Conservation (phyloP, 176 grass and related monocot genomes). For the Phoenix roebelenii region DNA sequence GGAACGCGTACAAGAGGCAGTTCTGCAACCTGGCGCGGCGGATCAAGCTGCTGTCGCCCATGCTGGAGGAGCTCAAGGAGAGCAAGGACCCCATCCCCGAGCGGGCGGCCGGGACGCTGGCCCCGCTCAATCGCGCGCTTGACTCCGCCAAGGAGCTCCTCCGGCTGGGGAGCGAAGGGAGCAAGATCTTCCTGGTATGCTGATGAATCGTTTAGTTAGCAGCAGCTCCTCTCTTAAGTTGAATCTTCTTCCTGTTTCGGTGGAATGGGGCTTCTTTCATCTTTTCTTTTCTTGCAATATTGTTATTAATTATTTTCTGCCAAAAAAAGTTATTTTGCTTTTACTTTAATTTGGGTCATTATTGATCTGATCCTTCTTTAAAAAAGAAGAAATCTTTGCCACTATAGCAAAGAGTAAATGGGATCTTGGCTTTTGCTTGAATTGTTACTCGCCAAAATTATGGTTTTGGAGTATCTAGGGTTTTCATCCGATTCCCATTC, state of each 20-base stretch:
- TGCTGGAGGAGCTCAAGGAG: conserved; percentile 20
- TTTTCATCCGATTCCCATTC: too few species aligned
- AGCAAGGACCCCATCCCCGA: neutral
- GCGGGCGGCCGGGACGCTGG: neutral
- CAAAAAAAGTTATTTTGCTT: too few species aligned
- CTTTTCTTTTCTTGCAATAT: neutral
- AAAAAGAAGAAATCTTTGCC: too few species aligned
- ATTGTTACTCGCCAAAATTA: too few species aligned
- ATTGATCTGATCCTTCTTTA: too few species aligned
- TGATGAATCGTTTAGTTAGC: neutral
- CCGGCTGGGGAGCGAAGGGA: conserved; percentile 14
- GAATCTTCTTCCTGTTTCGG: neutral
- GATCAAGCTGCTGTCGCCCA: conserved; percentile 19
- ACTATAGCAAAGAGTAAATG: too few species aligned
- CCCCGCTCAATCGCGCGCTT: neutral
- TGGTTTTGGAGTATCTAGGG: too few species aligned
- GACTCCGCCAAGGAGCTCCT: conserved; percentile 9
- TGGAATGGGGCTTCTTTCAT: conserved; percentile 3
- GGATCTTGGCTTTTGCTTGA: too few species aligned
- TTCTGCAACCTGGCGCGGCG: conserved; percentile 21
- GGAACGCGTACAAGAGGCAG: conserved; percentile 18
- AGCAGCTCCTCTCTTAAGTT: neutral
- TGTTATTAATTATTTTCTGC: too few species aligned
- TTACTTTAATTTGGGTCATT: too few species aligned
- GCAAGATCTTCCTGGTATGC: conserved; percentile 21